phyloP scores from a whole-genome alignment of 441 rosid genomes.

The Croton laevigatus region DNA sequence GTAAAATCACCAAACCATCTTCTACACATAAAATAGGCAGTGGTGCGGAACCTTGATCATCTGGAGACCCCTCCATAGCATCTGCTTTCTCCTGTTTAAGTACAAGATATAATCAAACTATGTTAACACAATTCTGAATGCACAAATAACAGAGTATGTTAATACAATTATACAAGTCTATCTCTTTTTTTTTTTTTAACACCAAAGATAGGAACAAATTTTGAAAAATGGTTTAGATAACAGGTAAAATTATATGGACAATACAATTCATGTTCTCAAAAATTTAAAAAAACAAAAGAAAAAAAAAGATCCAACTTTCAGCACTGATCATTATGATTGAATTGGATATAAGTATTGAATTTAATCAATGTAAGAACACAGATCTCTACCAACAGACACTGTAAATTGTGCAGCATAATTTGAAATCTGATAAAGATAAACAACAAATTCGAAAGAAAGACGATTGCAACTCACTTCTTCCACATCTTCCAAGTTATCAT shows the following conservation, averaged over 20 bases:
- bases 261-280: neutral
- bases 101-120: constrained; percentile 3
- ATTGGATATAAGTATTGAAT: neutral
- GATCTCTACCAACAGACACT: neutral
- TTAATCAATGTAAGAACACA: neutral
- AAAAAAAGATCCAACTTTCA: neutral
- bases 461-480: constrained; percentile 49
- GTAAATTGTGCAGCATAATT: neutral
- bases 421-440: neutral
- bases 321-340: neutral
- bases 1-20: constrained; percentile 80
- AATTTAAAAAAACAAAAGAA: neutral
- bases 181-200: neutral
- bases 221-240: neutral
- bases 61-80: constrained; percentile 38
- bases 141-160: neutral
- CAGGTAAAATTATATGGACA: neutral
- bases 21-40: constrained; percentile 84
- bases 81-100: constrained; percentile 49
- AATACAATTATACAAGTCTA: no score
- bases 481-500: constrained; percentile 42
- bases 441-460: neutral
- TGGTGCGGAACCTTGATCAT: constrained; percentile 50
- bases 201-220: neutral
- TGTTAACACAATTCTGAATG: neutral